Evolutionary conservation across 441 rosid genomes (phyloP), one percentile per base, ranked within the genome.

Genomic region (Adansonia rubrostipa): DNA sequence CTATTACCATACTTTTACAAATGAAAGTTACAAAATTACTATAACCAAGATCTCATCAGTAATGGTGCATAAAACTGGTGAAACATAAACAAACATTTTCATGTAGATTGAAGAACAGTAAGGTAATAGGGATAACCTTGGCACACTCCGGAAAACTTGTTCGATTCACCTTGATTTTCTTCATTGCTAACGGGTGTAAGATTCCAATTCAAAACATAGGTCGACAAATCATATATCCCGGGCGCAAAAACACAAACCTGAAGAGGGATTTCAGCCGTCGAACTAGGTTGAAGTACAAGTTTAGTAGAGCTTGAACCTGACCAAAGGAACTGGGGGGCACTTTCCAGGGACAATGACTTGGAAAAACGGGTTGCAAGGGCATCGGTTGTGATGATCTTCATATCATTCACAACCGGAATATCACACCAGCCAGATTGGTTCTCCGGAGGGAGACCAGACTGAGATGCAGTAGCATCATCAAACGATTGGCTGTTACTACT

Each of bases 161-260:
- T 77, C 4, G 64, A 60, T 70, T 75, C 86, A 61, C 75, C 82
- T 9, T 45, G 83, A 40, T 67, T 84, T 78, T 33, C 90, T 75
- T 77, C 83, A 50, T 70, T 82, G 4, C 40, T 78, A 5, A 20
- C 50, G 0, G 77, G 71, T 36, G 65, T 66, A 51, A 92, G 83
- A 75, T 85, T 89, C 99, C 99, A 97, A 63, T 86, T 84, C 84
- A 97, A 85, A 58, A 71, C 81, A 83, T 95, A 97, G 79, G 88
- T 89, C 15, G 97, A 91, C 15, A 95, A 88, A 80, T 91, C 94
- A 61, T 91, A 93, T 33, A 87, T 78, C 45, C 99, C 98, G 0
- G 98, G 96, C 70, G 93, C 88, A 80, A 97, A 95, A 73, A 92
- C 84, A 56, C 91, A 92, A 72, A 95, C 79, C 89, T 87, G 91